Percentiles rank a stretch among this genome's conserved stretches.
Conservation (phyloP, 345 rosid genomes). For the Firmiana major region DNA sequence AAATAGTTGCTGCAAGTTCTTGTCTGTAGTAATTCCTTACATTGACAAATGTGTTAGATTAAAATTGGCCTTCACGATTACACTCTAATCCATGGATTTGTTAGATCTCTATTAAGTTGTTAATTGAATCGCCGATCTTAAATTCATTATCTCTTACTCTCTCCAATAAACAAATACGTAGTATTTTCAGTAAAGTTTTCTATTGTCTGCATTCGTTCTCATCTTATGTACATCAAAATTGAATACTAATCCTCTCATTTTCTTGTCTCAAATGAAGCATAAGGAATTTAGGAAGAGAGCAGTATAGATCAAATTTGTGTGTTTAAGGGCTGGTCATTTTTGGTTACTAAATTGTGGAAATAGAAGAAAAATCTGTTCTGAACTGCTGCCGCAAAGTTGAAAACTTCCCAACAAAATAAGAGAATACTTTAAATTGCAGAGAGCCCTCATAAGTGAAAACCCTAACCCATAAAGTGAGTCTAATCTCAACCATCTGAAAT, state of each 20-base stretch:
- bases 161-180: neutral
- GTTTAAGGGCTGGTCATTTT: neutral
- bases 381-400: neutral
- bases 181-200: neutral
- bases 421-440: neutral
- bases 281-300: neutral
- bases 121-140: neutral
- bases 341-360: neutral
- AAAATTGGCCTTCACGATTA: neutral
- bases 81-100: neutral
- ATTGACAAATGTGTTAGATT: neutral
- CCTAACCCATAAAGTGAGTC: neutral
- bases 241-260: neutral
- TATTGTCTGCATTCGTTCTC: neutral
- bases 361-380: neutral
- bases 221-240: neutral
- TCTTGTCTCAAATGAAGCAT: neutral
- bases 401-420: neutral
- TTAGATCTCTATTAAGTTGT: neutral
- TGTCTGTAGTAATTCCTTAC: neutral
- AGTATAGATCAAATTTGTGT: neutral
- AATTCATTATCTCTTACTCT: neutral
- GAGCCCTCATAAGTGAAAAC: neutral
- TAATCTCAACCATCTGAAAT: neutral
- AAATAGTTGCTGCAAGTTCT: neutral